Percentiles rank a stretch among this genome's conserved stretches.
Conservation (phyloP, 2,329 filamentous ascomycete genomes). For the Phyllosticta ampelicida region DNA sequence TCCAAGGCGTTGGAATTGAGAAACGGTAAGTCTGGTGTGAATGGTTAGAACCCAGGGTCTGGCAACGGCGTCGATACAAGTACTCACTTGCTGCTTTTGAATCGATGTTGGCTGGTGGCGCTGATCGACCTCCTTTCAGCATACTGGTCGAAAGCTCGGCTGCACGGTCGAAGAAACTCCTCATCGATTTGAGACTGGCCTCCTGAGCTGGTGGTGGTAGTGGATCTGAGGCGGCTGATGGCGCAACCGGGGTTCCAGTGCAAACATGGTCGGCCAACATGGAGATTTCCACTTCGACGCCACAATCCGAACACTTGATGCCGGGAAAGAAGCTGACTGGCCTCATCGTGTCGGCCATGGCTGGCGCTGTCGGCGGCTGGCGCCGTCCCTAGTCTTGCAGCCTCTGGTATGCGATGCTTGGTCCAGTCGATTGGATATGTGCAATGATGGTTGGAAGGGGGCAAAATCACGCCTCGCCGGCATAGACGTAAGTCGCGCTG, state of each 20-base stretch:
- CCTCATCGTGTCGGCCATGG: slow-evolving; percentile 15
- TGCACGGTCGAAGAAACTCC: slow-evolving; percentile 22
- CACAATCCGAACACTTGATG: slow-evolving; percentile 31
- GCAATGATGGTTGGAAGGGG: not conserved
- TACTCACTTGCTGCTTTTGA: slow-evolving; percentile 47
- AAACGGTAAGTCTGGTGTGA: slow-evolving; percentile 25
- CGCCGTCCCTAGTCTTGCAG: not conserved
- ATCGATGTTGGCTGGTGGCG: slow-evolving; percentile 45
- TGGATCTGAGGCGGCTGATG: not conserved
- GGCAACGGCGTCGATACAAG: not conserved
- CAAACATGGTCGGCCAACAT: slow-evolving; percentile 81
- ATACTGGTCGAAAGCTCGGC: slow-evolving; percentile 16
- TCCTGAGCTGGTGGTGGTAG: slow-evolving; percentile 2
- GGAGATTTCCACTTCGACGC: slow-evolving; percentile 64
- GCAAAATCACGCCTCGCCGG: not conserved
- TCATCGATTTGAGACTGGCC: slow-evolving; percentile 11
- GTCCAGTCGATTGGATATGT: not conserved
- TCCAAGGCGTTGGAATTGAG: not conserved
- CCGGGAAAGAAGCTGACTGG: slow-evolving; percentile 24
- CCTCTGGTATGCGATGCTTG: not conserved
- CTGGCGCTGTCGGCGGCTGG: not conserved
- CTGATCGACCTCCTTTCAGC: slow-evolving; percentile 34
- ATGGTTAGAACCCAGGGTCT: not conserved
- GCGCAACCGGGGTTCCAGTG: slow-evolving; percentile 20
- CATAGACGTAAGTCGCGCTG: not conserved